Evolutionary conservation across 331 rosid species (phyloP).

Genomic region (Pyrus hybrid): DNA sequence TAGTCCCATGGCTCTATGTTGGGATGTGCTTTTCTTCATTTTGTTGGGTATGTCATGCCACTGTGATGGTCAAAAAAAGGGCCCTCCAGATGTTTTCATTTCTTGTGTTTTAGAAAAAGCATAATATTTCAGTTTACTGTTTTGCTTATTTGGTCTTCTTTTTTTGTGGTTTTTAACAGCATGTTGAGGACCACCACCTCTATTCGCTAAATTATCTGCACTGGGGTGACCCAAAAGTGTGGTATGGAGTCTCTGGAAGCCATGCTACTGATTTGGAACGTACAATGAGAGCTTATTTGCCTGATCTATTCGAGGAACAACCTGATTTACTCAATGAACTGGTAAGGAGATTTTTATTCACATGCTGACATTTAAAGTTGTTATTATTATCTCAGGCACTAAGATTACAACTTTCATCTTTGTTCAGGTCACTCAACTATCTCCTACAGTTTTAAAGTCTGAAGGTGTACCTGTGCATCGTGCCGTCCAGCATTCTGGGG

Average conservation of each 20-base stretch:
- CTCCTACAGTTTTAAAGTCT: conserved; percentile 90
- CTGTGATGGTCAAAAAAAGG: background rate
- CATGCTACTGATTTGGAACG: conserved; percentile 66
- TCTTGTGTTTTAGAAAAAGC: background rate
- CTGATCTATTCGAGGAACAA: conserved; percentile 82
- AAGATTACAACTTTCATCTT: conserved; percentile 10
- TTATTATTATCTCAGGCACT: background rate
- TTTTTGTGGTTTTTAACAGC: conserved; percentile 49
- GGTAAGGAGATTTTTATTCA: conserved; percentile 30
- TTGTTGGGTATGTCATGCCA: conserved; percentile 78
- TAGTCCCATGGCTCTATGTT: conserved; percentile 96
- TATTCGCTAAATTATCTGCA: conserved; percentile 89
- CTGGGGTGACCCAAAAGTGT: conserved; percentile 89
- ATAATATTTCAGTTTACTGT: background rate
- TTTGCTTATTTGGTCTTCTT: background rate
- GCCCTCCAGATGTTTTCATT: background rate
- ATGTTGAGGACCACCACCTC: conserved; percentile 97
- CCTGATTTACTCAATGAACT: conserved; percentile 92
- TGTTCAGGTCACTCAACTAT: conserved; percentile 90
- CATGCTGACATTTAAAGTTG: background rate
- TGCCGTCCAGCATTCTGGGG: conserved; percentile 75
- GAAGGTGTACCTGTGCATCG: conserved; percentile 92
- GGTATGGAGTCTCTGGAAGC: conserved; percentile 94
- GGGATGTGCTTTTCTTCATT: conserved; percentile 99
- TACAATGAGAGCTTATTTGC: conserved; percentile 77